These are phyloP conservation scores for Boletus reticulatus DNA, from an alignment of 768 basidiomycete genomes.

Conservation along the genomic window DNA sequence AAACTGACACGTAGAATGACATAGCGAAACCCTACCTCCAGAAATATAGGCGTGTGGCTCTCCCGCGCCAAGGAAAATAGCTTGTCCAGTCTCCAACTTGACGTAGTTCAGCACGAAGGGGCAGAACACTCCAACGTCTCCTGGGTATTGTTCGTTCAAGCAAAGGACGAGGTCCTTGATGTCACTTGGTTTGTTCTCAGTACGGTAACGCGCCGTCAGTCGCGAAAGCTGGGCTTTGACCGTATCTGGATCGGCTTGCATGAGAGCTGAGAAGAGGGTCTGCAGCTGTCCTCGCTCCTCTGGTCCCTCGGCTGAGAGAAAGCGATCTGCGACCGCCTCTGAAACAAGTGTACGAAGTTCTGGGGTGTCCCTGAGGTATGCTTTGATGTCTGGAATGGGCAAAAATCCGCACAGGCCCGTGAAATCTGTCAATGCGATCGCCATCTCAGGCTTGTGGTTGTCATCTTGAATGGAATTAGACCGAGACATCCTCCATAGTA, in stretches of 20 bases:
- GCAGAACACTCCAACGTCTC: constrained; percentile 93
- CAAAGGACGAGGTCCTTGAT: constrained; percentile 61
- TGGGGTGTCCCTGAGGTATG: constrained; percentile 62
- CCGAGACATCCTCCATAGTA: not conserved
- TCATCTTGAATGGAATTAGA: constrained; percentile 54
- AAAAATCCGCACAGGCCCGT: constrained; percentile 90
- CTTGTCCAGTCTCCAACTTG: constrained; percentile 74
- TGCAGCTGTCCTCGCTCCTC: constrained; percentile 54
- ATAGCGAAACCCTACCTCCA: constrained; percentile 60
- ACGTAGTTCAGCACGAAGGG: constrained; percentile 88
- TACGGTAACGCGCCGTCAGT: constrained; percentile 64
- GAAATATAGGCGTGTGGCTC: constrained; percentile 96
- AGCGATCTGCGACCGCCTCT: constrained; percentile 45
- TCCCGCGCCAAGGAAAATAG: constrained; percentile 92
- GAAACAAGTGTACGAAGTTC: constrained; percentile 79
- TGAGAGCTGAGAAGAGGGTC: constrained; percentile 76
- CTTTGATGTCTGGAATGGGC: constrained; percentile 70
- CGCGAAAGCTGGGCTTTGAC: constrained; percentile 54
- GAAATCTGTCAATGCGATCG: constrained; percentile 92
- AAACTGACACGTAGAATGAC: not conserved
- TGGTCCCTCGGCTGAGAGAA: constrained; percentile 41
- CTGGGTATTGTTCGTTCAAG: constrained; percentile 76
- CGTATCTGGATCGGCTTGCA: constrained; percentile 63
- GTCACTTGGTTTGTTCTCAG: constrained; percentile 42
- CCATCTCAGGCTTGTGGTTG: constrained; percentile 99